phyloP scores from a whole-genome alignment of 441 rosid genomes.

The Croton setiger region DNA sequence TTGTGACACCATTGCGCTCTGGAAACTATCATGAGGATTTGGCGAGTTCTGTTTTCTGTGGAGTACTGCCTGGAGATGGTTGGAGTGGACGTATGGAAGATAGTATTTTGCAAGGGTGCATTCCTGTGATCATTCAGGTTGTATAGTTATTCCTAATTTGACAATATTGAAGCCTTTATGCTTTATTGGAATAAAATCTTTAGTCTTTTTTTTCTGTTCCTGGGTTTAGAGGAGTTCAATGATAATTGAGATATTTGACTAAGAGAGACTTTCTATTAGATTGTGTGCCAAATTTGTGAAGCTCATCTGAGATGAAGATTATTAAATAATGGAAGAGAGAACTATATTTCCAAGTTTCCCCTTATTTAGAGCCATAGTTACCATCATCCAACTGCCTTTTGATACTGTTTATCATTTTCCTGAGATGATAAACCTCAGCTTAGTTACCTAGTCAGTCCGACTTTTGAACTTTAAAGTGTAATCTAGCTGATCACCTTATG shows the following conservation, averaged over 20 bases:
- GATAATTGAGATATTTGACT: background rate
- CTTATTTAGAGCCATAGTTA: background rate
- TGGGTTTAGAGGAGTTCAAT: background rate
- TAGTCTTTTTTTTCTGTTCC: background rate
- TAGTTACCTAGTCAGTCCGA: background rate
- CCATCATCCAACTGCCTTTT: background rate
- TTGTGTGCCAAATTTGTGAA: background rate
- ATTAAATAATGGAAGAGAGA: background rate
- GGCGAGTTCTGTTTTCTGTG: constrained; percentile 85
- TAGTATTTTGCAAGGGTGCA: constrained; percentile 92
- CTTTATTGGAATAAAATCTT: background rate
- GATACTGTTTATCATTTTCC: background rate
- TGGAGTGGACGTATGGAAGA: constrained; percentile 99
- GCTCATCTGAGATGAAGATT: background rate
- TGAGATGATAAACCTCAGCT: background rate
- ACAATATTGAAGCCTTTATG: constrained; percentile 1
- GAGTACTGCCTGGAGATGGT: constrained; percentile 97
- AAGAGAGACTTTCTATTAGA: background rate
- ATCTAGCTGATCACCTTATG: background rate
- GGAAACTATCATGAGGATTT: constrained; percentile 61
- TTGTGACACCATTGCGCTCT: constrained; percentile 65
- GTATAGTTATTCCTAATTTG: background rate
- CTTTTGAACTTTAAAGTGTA: background rate
- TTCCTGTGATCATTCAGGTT: constrained; percentile 97
- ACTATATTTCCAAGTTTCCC: background rate